Evolutionary conservation across 169 alveolate genomes (phyloP).

Genomic region (Eimeria necatrix): DNA sequence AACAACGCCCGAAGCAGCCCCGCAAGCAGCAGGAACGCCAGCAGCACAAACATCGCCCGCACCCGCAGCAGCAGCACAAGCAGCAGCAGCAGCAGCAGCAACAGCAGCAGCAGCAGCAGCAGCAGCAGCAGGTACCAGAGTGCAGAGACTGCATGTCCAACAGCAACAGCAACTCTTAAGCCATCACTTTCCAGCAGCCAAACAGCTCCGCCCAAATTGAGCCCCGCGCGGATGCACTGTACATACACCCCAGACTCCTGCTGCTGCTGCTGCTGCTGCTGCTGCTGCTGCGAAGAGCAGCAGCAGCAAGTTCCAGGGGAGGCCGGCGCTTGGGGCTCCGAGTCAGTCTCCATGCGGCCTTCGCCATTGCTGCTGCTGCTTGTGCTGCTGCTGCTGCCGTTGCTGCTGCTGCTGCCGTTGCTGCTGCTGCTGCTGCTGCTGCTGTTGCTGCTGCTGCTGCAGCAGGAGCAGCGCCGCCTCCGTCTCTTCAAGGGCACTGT

Average conservation of each 20-base stretch:
- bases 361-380: constrained; percentile 16
- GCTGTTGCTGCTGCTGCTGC: constrained; percentile 48
- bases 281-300: no score
- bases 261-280: constrained; percentile 68
- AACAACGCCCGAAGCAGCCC: not conserved
- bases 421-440: constrained; percentile 25
- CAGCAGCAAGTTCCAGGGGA: not conserved
- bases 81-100: not conserved
- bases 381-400: not conserved
- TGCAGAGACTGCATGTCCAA: not conserved
- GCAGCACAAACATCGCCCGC: not conserved
- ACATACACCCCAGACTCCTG: constrained; percentile 15
- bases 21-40: not conserved
- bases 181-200: not conserved
- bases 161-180: not conserved
- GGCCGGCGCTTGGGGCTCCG: not conserved
- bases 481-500: not conserved
- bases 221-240: constrained; percentile 11
- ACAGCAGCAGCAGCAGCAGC: not conserved
- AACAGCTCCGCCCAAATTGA: not conserved
- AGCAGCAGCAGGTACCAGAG: constrained; percentile 6
- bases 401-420: not conserved
- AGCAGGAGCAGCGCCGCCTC: constrained; percentile 4
- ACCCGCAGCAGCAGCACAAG: not conserved
- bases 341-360: not conserved